Evolutionary conservation across 306 rosid species (phyloP).

Genomic region (Ormosia emarginata): DNA sequence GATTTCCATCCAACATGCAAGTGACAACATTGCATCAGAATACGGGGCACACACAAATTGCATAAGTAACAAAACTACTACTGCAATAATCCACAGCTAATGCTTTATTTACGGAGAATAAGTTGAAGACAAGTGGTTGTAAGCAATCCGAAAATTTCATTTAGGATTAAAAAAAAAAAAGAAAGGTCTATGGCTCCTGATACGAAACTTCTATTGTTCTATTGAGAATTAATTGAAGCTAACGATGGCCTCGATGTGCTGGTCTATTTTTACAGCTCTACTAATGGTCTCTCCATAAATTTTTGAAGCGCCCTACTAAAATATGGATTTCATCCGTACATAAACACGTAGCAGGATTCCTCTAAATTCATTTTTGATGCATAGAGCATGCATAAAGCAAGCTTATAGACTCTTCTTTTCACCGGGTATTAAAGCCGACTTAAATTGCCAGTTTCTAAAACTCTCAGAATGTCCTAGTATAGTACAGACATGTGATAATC

Average conservation of each 20-base stretch:
- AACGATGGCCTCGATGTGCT: background rate
- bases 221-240: background rate
- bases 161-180: background rate
- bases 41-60: background rate
- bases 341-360: background rate
- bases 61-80: background rate
- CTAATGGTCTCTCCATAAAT: background rate
- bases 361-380: background rate
- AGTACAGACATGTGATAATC: background rate
- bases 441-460: too few relatives aligned
- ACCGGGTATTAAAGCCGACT: too few relatives aligned
- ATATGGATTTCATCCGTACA: background rate
- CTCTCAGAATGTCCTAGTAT: too few relatives aligned
- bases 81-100: background rate
- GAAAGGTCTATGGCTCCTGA: background rate
- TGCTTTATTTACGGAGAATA: background rate
- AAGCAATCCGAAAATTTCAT: background rate
- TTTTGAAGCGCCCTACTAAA: background rate
- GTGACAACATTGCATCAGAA: background rate
- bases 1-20: background rate
- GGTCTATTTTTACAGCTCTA: too few relatives aligned
- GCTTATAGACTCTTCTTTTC: background rate
- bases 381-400: background rate
- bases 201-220: too few relatives aligned
- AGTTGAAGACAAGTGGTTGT: background rate